Base-by-base conservation (phyloP, 2,329 filamentous ascomycete species). In the Fusarium goolgardi region DNA sequence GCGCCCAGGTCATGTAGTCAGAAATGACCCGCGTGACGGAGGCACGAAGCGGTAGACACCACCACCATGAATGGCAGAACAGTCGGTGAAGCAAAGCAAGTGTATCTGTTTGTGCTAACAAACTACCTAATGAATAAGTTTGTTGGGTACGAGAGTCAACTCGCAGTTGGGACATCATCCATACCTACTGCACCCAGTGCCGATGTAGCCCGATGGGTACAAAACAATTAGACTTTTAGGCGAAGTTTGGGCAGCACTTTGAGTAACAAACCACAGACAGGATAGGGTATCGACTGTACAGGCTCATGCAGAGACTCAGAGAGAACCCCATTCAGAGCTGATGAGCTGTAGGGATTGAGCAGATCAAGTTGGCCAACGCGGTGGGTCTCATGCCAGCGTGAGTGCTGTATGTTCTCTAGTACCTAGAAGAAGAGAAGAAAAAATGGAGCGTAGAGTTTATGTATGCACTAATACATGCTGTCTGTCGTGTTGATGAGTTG, bases 161-260 rank as follows among this genome's bases (percentile, higher is more conserved):
- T 35, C 39, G 37, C 45, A 44, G 31, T 13, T n/a, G 20, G 11
- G 21, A n/a, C 31, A 58, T 29, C 29, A 41, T 20, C 37, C 16
- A n/a, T 37, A n/a, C n/a, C 37, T 21, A 21, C 20, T 40, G 21
- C 34, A 65, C 43, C 45, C 27, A 32, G 43, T 67, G 25, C 49
- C 49, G 37, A 52, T n/a, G 35, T 31, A 31, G 18, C 18, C 47
- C 32, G 32, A 50, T 39, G 32, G 16, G 13, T 43, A 43, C 37
- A 21, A 62, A 31, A 52, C 50, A 57, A 56, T 71, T 72, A 72
- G 55, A 71, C 68, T 73, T 72, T 73, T 63, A 61, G 59, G 63
- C 70, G 67, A 72, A 71, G 59, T 46, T 59, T 45, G 50, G 29
- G 50, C 39, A 34, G n/a, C 37, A 25, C 21, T 23, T 41, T 62